A percentile compares a stretch with the other conserved stretches of the same genome.
These are phyloP conservation scores for Centella asiatica DNA, from an alignment of 129 eudicot genomes.

Conservation along the genomic window DNA sequence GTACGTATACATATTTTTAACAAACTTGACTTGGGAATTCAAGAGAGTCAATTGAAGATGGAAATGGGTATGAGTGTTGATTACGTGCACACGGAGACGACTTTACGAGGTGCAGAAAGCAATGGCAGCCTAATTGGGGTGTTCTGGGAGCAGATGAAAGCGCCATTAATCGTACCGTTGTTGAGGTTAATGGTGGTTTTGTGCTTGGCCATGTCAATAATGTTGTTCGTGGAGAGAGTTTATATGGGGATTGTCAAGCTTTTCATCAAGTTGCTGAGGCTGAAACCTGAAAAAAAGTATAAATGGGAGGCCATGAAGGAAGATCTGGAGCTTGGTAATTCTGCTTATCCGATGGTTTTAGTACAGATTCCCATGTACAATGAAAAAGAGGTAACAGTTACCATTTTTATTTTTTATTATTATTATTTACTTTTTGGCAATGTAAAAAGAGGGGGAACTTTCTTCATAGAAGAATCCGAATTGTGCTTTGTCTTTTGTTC, in stretches of 20 bases:
- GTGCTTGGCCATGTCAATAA: constrained; percentile 70
- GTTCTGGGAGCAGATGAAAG: constrained; percentile 50
- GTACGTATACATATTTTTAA: no score
- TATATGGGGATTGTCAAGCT: constrained; percentile 67
- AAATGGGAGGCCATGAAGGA: constrained; percentile 83
- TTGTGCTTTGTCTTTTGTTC: background rate
- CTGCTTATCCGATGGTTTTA: constrained; percentile 73
- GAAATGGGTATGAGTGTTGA: no score
- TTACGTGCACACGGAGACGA: no score
- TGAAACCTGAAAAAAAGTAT: constrained; percentile 55
- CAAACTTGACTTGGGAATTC: no score
- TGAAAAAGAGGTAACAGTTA: constrained; percentile 68
- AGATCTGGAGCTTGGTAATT: constrained; percentile 70
- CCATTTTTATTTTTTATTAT: no score
- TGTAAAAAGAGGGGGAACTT: no score
- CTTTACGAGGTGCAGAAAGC: no score
- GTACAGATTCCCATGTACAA: constrained; percentile 92
- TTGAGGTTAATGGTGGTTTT: constrained; percentile 42
- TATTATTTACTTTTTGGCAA: no score
- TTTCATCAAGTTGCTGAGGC: constrained; percentile 48
- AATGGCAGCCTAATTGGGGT: constrained; percentile 23
- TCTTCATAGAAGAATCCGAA: background rate
- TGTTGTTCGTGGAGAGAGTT: constrained; percentile 71
- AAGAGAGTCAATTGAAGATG: no score
- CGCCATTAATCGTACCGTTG: constrained; percentile 61